Conservation (phyloP, 2,329 filamentous ascomycete species). For the Cordyceps militaris region DNA sequence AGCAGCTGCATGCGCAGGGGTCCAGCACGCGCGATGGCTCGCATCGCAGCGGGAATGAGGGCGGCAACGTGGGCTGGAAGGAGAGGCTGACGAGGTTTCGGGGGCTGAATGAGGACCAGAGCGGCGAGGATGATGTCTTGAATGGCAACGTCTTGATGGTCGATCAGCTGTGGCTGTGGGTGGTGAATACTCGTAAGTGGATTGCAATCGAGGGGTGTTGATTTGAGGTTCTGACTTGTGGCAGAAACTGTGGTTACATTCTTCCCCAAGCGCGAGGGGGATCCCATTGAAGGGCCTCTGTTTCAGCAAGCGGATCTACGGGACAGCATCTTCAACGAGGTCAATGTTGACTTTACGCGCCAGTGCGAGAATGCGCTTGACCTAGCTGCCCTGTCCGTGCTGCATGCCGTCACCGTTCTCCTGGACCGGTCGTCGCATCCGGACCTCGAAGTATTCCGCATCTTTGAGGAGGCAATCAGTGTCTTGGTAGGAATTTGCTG, state of each 20-base stretch:
- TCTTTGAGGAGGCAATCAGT: constrained; percentile 60
- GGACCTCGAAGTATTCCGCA: constrained; percentile 55
- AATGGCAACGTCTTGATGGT: constrained; percentile 59
- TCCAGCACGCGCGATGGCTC: constrained; percentile 24
- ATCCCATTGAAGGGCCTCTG: constrained; percentile 45
- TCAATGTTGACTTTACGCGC: constrained; percentile 57
- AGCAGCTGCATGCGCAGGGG: constrained; percentile 22
- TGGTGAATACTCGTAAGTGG: constrained; percentile 43
- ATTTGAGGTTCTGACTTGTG: neutral
- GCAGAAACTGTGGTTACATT: constrained; percentile 46
- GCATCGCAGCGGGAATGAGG: constrained; percentile 21
- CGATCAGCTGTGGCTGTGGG: constrained; percentile 59
- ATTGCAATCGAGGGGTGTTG: accelerated
- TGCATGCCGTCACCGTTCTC: constrained; percentile 56
- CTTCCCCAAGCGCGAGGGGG: constrained; percentile 48
- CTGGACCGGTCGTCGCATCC: constrained; percentile 53
- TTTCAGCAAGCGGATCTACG: constrained; percentile 55
- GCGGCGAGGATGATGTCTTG: constrained; percentile 29
- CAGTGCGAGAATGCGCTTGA: constrained; percentile 56
- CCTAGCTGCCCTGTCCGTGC: constrained; percentile 53
- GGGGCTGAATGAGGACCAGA: constrained; percentile 16
- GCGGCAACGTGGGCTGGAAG: constrained; percentile 23
- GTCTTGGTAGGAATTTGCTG: constrained; percentile 39
- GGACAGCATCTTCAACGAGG: constrained; percentile 58
- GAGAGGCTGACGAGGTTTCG: constrained; percentile 17